A percentile compares a stretch with the other conserved stretches of the same genome.
Evolutionary conservation across 257 asterid genomes (phyloP).

Genomic region (Solanum peruvianum): DNA sequence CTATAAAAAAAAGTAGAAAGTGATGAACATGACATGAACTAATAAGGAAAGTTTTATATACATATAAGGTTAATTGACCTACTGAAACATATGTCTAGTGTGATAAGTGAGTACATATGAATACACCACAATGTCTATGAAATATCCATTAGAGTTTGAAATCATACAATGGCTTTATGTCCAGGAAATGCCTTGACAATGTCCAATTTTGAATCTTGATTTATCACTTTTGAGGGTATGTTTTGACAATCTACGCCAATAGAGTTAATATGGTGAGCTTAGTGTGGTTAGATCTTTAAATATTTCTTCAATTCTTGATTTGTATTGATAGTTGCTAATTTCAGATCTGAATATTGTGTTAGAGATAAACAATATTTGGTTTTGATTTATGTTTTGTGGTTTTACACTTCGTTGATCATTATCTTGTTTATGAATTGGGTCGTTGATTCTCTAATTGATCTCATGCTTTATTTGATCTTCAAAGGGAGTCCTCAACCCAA

Average conservation of each 20-base stretch:
- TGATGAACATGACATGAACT: not conserved
- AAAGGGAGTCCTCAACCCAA: not conserved
- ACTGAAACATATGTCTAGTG: not conserved
- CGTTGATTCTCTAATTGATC: not conserved
- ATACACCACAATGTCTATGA: not conserved
- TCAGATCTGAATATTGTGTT: not conserved
- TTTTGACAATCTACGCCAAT: not conserved
- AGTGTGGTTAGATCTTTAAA: not conserved
- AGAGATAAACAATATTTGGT: not conserved
- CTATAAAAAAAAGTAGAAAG: not conserved
- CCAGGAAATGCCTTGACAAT: not conserved
- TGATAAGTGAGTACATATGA: not conserved
- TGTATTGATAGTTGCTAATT: not conserved
- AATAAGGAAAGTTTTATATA: not conserved
- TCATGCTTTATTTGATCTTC: not conserved
- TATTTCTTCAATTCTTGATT: not conserved
- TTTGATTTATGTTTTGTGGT: too few species aligned
- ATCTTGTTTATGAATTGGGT: not conserved
- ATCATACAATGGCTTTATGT: not conserved
- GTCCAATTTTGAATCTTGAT: not conserved
- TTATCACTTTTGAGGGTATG: not conserved
- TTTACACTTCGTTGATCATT: not conserved
- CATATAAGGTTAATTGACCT: not conserved
- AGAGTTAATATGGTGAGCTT: not conserved
- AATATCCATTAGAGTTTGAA: not conserved